phyloP scores from a whole-genome alignment of 495 filamentous ascomycete species.

The Aspergillus egyptiacus region DNA sequence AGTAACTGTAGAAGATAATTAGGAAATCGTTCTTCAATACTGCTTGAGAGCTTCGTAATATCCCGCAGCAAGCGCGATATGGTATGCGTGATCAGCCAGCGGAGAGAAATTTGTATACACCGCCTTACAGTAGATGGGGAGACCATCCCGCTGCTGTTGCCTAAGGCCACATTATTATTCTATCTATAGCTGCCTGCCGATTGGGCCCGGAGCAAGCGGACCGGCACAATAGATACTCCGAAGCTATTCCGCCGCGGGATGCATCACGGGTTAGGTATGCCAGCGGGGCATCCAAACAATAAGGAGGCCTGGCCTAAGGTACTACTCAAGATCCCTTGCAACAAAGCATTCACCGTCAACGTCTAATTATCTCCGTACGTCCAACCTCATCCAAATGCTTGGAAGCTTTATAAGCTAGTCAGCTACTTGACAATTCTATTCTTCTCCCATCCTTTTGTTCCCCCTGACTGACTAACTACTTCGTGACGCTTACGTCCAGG shows the following conservation, averaged over 20 bases:
- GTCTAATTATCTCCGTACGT: background rate
- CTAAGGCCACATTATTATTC: conserved; percentile 7
- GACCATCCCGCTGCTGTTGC: background rate
- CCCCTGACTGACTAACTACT: background rate
- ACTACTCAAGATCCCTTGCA: conserved; percentile 5
- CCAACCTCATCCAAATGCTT: background rate
- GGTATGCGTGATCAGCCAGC: conserved; percentile 15
- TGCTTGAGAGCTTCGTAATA: conserved; percentile 5
- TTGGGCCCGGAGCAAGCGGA: conserved; percentile 14
- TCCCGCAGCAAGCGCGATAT: conserved; percentile 16
- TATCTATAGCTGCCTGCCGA: conserved; percentile 11
- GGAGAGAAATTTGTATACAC: conserved; percentile 15
- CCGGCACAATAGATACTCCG: conserved; percentile 16
- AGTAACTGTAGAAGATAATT: background rate
- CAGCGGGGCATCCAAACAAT: conserved; percentile 16
- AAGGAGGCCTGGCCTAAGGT: conserved; percentile 11
- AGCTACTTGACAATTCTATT: background rate
- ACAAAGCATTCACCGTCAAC: background rate
- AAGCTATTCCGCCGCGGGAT: conserved; percentile 8
- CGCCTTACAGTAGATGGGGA: conserved; percentile 4
- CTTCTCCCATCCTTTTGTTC: background rate
- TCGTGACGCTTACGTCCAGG: background rate
- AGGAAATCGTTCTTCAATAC: background rate
- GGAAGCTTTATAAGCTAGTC: too few relatives aligned
- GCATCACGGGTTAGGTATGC: conserved; percentile 7